These are phyloP conservation scores for Ceratobasidium sp. DNA, from an alignment of 1,284 basidiomycete species.

Conservation along the genomic window DNA sequence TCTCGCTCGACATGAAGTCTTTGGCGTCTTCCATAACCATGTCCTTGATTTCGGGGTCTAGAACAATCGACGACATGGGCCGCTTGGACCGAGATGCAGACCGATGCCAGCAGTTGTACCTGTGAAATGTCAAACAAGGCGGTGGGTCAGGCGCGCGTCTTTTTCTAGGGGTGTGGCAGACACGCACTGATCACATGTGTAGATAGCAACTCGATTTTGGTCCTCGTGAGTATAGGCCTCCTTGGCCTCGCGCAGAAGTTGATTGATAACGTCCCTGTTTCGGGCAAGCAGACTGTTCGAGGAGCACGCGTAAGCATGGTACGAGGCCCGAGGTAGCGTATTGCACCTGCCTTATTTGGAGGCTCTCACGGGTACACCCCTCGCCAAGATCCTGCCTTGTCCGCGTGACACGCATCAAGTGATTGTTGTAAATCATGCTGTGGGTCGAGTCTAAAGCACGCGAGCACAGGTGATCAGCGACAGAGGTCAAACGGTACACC, in stretches of 20 bases:
- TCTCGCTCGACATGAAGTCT: slow-evolving; percentile 71
- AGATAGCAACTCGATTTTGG: slow-evolving; percentile 66
- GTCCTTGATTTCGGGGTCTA: slow-evolving; percentile 73
- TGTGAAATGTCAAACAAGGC: slow-evolving; percentile 51
- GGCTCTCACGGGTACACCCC: slow-evolving; percentile 45
- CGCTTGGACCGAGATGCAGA: slow-evolving; percentile 71
- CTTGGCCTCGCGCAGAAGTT: slow-evolving; percentile 68
- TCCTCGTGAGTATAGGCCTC: slow-evolving; percentile 63
- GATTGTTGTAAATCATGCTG: slow-evolving; percentile 48
- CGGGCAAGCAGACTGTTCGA: slow-evolving; percentile 77
- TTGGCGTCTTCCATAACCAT: slow-evolving; percentile 70
- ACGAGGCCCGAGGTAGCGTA: not conserved
- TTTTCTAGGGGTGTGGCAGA: not conserved
- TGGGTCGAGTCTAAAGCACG: slow-evolving; percentile 46
- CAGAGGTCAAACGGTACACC: not conserved
- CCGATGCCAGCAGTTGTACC: slow-evolving; percentile 65
- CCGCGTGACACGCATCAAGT: slow-evolving; percentile 49
- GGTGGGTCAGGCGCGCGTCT: slow-evolving; percentile 8
- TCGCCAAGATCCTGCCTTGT: slow-evolving; percentile 45
- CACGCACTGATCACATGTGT: slow-evolving; percentile 56
- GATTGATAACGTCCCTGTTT: slow-evolving; percentile 67
- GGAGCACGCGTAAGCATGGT: not conserved
- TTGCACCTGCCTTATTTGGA: slow-evolving; percentile 51
- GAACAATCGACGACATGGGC: slow-evolving; percentile 69
- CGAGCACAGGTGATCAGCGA: slow-evolving; percentile 12